Percentiles rank a stretch among this genome's conserved stretches.
These are phyloP conservation scores for Trichophyton benhamiae DNA, from an alignment of 2,329 filamentous ascomycete genomes.

Conservation along the genomic window DNA sequence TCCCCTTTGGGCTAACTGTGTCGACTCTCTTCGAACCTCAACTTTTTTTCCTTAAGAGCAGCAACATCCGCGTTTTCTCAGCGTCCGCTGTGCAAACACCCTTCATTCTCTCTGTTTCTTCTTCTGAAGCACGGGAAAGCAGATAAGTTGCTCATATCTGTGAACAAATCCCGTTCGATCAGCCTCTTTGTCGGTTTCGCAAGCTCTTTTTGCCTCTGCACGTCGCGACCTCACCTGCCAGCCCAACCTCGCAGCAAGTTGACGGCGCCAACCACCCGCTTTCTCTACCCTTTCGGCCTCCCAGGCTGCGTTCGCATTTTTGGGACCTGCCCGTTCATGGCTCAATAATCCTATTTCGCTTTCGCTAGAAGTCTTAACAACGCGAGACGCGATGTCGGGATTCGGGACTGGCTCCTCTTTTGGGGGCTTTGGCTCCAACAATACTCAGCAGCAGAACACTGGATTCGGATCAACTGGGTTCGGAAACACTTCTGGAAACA, in stretches of 20 bases:
- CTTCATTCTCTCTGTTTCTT: not conserved
- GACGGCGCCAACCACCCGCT: not conserved
- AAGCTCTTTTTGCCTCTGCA: not conserved
- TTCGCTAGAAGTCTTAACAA: not conserved
- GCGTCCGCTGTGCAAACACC: not conserved
- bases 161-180: not conserved
- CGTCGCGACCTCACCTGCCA: not conserved
- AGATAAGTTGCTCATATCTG: not conserved
- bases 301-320: not conserved
- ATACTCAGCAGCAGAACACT: slow-evolving; percentile 9
- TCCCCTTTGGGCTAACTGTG: not conserved
- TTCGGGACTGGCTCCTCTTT: slow-evolving; percentile 13
- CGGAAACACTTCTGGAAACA: slow-evolving; percentile 8
- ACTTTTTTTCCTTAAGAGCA: not conserved
- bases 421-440: slow-evolving; percentile 13
- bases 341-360: not conserved
- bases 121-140: not conserved
- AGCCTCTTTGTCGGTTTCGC: not conserved
- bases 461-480: slow-evolving; percentile 12
- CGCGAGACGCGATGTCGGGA: slow-evolving; percentile 10
- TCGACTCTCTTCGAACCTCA: slow-evolving; percentile 2
- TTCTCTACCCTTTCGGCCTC: not conserved
- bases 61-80: slow-evolving; percentile 1
- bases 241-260: not conserved
- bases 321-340: not conserved